Conservation (phyloP, 768 basidiomycete genomes). For the Rickenella mellea region DNA sequence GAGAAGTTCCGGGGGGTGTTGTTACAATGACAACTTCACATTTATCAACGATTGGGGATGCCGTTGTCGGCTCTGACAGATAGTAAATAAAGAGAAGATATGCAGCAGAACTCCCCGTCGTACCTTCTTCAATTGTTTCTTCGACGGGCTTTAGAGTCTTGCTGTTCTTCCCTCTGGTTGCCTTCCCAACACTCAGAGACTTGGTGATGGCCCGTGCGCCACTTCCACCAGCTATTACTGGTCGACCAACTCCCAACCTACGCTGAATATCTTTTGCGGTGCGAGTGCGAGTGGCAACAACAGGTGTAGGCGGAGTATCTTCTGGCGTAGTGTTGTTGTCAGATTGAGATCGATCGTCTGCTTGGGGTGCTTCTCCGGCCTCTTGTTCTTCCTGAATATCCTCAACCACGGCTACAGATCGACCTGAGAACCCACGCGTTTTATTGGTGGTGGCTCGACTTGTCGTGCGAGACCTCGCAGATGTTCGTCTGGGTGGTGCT, state of each 20-base stretch:
- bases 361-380: constrained; percentile 11
- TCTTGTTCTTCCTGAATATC: constrained; percentile 10
- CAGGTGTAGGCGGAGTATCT: constrained; percentile 13
- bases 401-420: background rate
- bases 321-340: constrained; percentile 16
- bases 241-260: constrained; percentile 63
- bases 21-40: background rate
- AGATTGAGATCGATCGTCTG: constrained; percentile 5
- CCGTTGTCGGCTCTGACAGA: too few relatives aligned
- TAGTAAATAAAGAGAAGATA: too few relatives aligned
- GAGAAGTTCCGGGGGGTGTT: background rate
- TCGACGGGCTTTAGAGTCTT: constrained; percentile 41
- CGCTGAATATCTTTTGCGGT: constrained; percentile 69
- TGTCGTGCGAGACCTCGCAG: background rate
- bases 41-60: background rate
- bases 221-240: constrained; percentile 51
- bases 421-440: background rate
- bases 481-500: background rate
- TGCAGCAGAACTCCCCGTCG: constrained; percentile 3
- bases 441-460: background rate
- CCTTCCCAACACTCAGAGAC: constrained; percentile 40
- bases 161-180: constrained; percentile 40
- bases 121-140: constrained; percentile 37
- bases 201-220: constrained; percentile 61
- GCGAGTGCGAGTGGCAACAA: constrained; percentile 37